Evolutionary conservation across 2,329 filamentous ascomycete genomes (phyloP).

Genomic region (Sclerotinia glacialis): DNA sequence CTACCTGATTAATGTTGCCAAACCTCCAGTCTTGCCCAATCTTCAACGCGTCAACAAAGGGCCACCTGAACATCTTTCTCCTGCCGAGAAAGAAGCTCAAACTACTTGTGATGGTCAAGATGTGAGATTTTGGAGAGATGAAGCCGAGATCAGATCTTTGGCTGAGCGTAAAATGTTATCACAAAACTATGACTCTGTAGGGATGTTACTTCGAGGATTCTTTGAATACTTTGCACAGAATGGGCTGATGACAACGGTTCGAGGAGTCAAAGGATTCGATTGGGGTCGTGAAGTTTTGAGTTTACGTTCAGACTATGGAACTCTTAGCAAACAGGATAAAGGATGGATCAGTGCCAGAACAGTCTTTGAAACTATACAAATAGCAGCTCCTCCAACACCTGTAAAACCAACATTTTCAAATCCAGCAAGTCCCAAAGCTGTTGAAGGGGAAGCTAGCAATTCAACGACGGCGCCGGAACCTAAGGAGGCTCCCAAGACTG

Average conservation of each 20-base stretch:
- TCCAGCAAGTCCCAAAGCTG: background rate
- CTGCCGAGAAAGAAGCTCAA: slow-evolving; percentile 42
- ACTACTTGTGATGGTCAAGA: slow-evolving; percentile 60
- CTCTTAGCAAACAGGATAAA: slow-evolving; percentile 72
- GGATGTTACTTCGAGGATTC: slow-evolving; percentile 73
- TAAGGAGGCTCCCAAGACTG: slow-evolving; percentile 25
- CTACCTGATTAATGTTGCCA: slow-evolving; percentile 78
- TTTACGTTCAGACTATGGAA: slow-evolving; percentile 66
- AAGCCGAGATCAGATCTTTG: slow-evolving; percentile 63
- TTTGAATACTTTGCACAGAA: slow-evolving; percentile 80
- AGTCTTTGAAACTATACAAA: slow-evolving; percentile 52
- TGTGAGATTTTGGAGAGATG: slow-evolving; percentile 76
- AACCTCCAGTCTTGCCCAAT: slow-evolving; percentile 81
- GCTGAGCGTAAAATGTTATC: slow-evolving; percentile 59
- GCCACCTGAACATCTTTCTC: slow-evolving; percentile 44
- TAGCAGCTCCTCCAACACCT: slow-evolving; percentile 36
- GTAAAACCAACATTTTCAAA: no score
- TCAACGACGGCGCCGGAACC: slow-evolving; percentile 17
- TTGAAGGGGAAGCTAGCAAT: background rate
- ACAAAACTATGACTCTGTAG: slow-evolving; percentile 66
- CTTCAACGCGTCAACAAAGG: slow-evolving; percentile 60
- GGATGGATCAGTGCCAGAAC: slow-evolving; percentile 85
- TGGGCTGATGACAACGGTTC: slow-evolving; percentile 51
- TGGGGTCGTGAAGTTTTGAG: slow-evolving; percentile 81
- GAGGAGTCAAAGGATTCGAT: slow-evolving; percentile 60